phyloP scores from a whole-genome alignment of 2,329 filamentous ascomycete genomes.

The Chalara sp. region DNA sequence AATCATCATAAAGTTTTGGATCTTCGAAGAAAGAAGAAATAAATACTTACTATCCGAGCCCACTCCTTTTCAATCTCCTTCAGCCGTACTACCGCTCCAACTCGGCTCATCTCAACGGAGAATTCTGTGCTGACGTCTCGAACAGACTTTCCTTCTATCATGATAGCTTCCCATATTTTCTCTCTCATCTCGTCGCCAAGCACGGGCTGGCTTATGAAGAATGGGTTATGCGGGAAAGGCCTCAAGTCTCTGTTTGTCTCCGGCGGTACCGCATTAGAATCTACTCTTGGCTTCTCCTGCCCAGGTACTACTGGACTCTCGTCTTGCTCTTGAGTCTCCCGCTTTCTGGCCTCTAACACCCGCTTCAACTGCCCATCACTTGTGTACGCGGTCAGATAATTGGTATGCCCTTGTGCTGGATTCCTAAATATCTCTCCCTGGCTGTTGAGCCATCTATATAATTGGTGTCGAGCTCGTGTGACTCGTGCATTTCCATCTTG shows the following conservation, averaged over 20 bases:
- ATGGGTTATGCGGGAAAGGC: conserved; percentile 56
- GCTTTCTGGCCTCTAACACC: conserved; percentile 7
- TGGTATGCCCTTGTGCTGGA: conserved; percentile 22
- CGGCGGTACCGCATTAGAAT: conserved; percentile 12
- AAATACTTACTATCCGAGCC: conserved; percentile 52
- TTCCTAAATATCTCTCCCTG: conserved; percentile 21
- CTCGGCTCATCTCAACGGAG: conserved; percentile 60
- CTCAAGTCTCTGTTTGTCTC: conserved; percentile 16
- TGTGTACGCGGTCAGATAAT: conserved; percentile 26
- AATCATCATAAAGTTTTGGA: conserved; percentile 52
- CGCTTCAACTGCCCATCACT: conserved; percentile 21
- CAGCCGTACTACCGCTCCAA: conserved; percentile 62
- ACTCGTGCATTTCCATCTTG: conserved; percentile 13
- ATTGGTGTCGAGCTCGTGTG: conserved; percentile 21
- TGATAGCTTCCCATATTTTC: conserved; percentile 54
- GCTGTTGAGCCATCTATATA: conserved; percentile 24
- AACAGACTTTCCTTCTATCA: conserved; percentile 47
- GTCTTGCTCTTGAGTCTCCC: neutral
- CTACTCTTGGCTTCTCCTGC: conserved; percentile 1
- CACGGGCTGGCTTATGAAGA: conserved; percentile 54
- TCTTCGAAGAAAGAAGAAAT: conserved; percentile 14
- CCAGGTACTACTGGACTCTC: conserved; percentile 2
- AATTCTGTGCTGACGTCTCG: conserved; percentile 56
- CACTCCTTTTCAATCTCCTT: conserved; percentile 64
- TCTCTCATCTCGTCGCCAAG: conserved; percentile 59